phyloP scores from a whole-genome alignment of 139 green algal species.

The Coelastrella sp. region DNA sequence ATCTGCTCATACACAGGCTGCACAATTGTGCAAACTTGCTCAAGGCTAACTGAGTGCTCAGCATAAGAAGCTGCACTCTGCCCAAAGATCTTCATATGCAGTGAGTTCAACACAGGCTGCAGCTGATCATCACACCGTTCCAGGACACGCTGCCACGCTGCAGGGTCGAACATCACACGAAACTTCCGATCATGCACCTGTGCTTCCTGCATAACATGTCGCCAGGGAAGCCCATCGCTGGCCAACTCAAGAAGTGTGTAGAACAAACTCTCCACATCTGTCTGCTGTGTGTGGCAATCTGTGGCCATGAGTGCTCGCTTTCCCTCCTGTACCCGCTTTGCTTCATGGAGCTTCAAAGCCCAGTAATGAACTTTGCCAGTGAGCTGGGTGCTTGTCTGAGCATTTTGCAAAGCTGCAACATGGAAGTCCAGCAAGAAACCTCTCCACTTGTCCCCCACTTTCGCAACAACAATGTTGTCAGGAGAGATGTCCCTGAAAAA shows the following conservation, averaged over 20 bases:
- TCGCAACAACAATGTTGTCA: neutral
- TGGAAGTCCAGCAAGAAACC: conserved; percentile 6
- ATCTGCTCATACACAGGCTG: neutral
- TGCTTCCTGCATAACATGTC: neutral
- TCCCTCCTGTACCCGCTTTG: neutral
- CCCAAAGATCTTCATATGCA: conserved; percentile 2
- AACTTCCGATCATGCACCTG: neutral
- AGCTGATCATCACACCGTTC: neutral
- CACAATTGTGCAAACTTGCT: neutral
- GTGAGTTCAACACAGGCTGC: conserved; percentile 6
- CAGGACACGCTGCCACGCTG: neutral
- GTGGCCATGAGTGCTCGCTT: no score
- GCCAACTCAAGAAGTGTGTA: conserved; percentile 1
- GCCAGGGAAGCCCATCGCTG: conserved; percentile 1
- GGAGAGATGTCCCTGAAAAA: neutral
- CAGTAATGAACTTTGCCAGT: neutral
- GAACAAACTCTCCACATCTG: conserved; percentile 15
- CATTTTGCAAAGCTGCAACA: neutral
- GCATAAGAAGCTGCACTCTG: neutral
- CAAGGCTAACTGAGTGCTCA: neutral
- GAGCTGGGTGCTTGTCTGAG: neutral
- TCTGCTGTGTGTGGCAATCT: neutral
- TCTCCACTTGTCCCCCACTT: neutral
- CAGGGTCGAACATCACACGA: neutral
- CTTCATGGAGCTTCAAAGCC: neutral